Conservation (phyloP, 257 asterid genomes). For the Haberlea rhodopensis region DNA sequence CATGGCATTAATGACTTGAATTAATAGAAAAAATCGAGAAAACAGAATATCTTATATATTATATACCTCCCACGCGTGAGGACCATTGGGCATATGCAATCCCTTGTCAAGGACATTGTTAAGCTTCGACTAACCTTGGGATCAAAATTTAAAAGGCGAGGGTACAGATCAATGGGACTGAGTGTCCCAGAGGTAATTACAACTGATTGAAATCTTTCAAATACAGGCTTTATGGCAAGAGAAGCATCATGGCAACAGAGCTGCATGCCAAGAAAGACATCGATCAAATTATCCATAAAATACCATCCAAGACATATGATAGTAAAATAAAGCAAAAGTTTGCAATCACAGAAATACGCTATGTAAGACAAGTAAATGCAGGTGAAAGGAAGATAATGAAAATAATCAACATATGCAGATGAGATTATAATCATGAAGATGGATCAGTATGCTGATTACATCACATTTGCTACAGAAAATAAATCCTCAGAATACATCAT, state of each 20-base stretch:
- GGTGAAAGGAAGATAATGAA: neutral
- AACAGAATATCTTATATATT: constrained; percentile 11
- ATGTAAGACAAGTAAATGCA: neutral
- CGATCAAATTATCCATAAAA: constrained; percentile 12
- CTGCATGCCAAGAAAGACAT: constrained; percentile 43
- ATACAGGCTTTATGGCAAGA: constrained; percentile 97
- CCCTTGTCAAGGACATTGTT: constrained; percentile 95
- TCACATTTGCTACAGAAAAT: neutral
- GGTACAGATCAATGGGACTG: constrained; percentile 98
- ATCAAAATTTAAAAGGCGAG: constrained; percentile 90
- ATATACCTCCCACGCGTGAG: constrained; percentile 91
- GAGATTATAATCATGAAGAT: constrained; percentile 1
- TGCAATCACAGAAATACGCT: constrained; percentile 10
- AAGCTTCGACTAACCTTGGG: constrained; percentile 94
- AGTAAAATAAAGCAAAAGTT: constrained; percentile 9
- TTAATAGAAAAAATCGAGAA: constrained; percentile 7
- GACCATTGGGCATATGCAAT: constrained; percentile 99
- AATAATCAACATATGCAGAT: neutral
- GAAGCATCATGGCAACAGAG: constrained; percentile 99
- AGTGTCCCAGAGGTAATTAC: constrained; percentile 97
- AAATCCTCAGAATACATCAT: neutral
- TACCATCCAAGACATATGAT: neutral
- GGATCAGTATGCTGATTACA: neutral
- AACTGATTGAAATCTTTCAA: constrained; percentile 94
- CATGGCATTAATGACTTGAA: neutral